These are phyloP conservation scores for Heritiera littoralis DNA, from an alignment of 345 rosid species.

Conservation along the genomic window DNA sequence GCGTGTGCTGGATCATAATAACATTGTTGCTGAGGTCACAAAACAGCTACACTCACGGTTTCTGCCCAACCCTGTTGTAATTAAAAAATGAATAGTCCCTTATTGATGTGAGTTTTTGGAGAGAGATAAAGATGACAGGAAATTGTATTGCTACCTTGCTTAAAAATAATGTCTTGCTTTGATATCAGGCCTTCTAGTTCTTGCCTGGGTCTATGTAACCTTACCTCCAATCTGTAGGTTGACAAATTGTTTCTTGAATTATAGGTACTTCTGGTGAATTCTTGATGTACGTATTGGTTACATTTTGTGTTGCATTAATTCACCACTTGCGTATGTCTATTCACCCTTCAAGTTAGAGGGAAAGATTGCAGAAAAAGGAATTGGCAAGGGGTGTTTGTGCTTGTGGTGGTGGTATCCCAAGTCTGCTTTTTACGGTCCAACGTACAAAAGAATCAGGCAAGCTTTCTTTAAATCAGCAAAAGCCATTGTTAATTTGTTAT, in stretches of 20 bases:
- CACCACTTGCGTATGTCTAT: neutral
- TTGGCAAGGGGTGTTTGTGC: neutral
- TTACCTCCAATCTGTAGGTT: neutral
- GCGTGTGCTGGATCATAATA: constrained; percentile 69
- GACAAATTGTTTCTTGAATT: constrained; percentile 1
- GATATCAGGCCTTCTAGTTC: neutral
- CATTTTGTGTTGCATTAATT: neutral
- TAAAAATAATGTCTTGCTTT: constrained; percentile 17
- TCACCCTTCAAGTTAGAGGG: neutral
- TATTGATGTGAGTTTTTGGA: constrained; percentile 68
- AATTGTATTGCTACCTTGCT: constrained; percentile 68
- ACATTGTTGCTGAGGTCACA: constrained; percentile 71
- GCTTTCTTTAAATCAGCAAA: neutral
- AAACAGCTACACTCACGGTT: constrained; percentile 70
- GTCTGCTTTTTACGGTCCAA: neutral
- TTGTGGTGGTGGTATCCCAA: neutral
- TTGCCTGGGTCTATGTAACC: neutral
- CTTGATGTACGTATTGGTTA: neutral
- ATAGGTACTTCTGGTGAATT: neutral
- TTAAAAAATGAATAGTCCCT: constrained; percentile 74
- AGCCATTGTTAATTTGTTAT: neutral
- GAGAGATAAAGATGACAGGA: constrained; percentile 66
- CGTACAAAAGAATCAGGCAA: neutral
- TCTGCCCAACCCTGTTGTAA: constrained; percentile 63
- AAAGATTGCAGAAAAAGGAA: neutral